These are phyloP conservation scores for Amphirosellinia nigrospora DNA, from an alignment of 495 filamentous ascomycete genomes.

Conservation along the genomic window DNA sequence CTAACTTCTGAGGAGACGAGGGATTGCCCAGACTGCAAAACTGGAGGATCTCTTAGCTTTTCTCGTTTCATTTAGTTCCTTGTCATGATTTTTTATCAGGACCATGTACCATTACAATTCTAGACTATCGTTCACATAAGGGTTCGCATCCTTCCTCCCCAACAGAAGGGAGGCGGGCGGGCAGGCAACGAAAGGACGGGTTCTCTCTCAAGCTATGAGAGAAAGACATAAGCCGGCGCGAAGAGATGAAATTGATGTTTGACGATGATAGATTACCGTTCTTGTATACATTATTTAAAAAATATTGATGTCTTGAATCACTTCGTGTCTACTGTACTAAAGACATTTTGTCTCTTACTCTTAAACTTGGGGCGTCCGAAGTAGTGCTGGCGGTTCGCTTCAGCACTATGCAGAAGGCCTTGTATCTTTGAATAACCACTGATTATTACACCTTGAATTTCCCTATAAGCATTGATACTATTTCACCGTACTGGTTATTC, in stretches of 20 bases:
- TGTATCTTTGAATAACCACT: too few relatives aligned
- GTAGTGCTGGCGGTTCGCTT: too few relatives aligned
- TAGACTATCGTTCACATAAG: conserved; percentile 43
- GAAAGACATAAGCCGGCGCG: neutral
- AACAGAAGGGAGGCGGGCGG: conserved; percentile 6
- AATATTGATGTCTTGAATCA: neutral
- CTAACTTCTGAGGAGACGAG: neutral
- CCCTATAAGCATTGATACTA: neutral
- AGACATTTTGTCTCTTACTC: neutral
- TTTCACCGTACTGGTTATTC: neutral
- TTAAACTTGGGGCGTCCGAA: neutral
- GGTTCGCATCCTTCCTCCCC: conserved; percentile 30
- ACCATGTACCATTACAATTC: conserved; percentile 43
- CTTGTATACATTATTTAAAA: conserved; percentile 29
- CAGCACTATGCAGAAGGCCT: too few relatives aligned
- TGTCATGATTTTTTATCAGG: neutral
- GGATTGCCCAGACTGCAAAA: conserved; percentile 10
- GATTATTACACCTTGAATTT: too few relatives aligned
- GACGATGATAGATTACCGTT: conserved; percentile 29
- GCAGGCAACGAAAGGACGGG: neutral
- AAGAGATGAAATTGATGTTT: conserved; percentile 26
- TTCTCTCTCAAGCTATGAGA: neutral
- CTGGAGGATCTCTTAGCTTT: conserved; percentile 29
- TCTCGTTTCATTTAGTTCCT: neutral
- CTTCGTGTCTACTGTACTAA: neutral